Evolutionary conservation across 352 stramenopile genomes (phyloP).

Genomic region (Pythium grandisporangium): DNA sequence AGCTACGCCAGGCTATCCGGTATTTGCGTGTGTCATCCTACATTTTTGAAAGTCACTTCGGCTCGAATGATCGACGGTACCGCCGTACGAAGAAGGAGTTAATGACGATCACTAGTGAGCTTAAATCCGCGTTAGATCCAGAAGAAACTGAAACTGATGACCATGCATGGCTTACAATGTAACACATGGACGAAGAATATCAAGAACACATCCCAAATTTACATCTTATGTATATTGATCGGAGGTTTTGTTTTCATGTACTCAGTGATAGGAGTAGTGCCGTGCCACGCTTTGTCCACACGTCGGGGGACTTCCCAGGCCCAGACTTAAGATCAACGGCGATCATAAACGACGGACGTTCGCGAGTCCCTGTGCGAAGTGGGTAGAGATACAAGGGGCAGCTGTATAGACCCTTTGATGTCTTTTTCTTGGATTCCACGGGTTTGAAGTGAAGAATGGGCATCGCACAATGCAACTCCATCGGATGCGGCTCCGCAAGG

Average conservation of each 20-base stretch:
- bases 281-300: slow-evolving; percentile 92
- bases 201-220: not conserved
- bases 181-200: not conserved
- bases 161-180: slow-evolving; percentile 37
- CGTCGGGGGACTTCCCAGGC: slow-evolving; percentile 73
- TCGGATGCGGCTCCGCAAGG: slow-evolving; percentile 85
- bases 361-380: slow-evolving; percentile 90
- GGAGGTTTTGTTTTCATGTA: slow-evolving; percentile 24
- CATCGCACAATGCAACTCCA: slow-evolving; percentile 89
- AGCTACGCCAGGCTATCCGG: slow-evolving; percentile 24
- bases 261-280: slow-evolving; percentile 88
- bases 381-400: slow-evolving; percentile 96
- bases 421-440: slow-evolving; percentile 93
- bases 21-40: slow-evolving; percentile 27
- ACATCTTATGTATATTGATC: not conserved
- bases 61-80: slow-evolving; percentile 34
- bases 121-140: slow-evolving; percentile 12
- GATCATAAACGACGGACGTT: slow-evolving; percentile 94
- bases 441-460: slow-evolving; percentile 94
- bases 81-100: slow-evolving; percentile 33
- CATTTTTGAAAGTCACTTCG: slow-evolving; percentile 47
- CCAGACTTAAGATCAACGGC: slow-evolving; percentile 90
- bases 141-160: slow-evolving; percentile 18
- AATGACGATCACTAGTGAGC: slow-evolving; percentile 25
- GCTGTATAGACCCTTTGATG: slow-evolving; percentile 86